A percentile compares a stretch with the other conserved stretches of the same genome.
phyloP scores from a whole-genome alignment of 805 yeast genomes.

The Ogataea chonburiensis region DNA sequence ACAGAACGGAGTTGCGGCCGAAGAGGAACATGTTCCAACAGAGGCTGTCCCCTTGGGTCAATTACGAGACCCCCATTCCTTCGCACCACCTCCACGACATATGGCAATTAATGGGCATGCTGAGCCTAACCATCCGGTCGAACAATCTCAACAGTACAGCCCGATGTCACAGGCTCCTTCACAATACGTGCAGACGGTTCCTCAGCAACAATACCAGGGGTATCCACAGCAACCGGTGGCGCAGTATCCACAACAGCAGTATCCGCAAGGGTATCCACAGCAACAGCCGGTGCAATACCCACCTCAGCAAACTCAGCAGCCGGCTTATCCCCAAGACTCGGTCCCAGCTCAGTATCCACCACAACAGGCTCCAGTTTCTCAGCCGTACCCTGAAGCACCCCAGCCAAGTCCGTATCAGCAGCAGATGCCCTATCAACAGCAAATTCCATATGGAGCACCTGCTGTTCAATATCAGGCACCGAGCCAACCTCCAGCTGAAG shows the following conservation, averaged over 20 bases:
- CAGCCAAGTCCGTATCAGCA: conserved; percentile 3
- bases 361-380: background rate
- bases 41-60: conserved; percentile 22
- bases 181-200: conserved; percentile 5
- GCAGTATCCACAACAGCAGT: conserved; percentile 4
- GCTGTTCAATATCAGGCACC: conserved; percentile 6
- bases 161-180: background rate
- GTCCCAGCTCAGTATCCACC: background rate
- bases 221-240: conserved; percentile 14
- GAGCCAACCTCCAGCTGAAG: conserved; percentile 5
- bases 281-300: background rate
- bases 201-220: conserved; percentile 15
- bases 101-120: conserved; percentile 22
- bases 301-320: conserved; percentile 10
- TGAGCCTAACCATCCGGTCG: conserved; percentile 15
- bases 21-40: conserved; percentile 17
- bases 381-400: conserved; percentile 3
- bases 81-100: conserved; percentile 35
- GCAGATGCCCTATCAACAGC: conserved; percentile 5
- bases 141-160: too few relatives aligned
- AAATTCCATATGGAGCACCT: conserved; percentile 9
- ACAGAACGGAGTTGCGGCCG: conserved; percentile 8
- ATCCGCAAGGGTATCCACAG: conserved; percentile 3
- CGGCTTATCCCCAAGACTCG: conserved; percentile 1
- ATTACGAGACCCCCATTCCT: conserved; percentile 33